Evolutionary conservation across 208 protist genomes (phyloP).

Genomic region (Trypanosoma caninum): DNA sequence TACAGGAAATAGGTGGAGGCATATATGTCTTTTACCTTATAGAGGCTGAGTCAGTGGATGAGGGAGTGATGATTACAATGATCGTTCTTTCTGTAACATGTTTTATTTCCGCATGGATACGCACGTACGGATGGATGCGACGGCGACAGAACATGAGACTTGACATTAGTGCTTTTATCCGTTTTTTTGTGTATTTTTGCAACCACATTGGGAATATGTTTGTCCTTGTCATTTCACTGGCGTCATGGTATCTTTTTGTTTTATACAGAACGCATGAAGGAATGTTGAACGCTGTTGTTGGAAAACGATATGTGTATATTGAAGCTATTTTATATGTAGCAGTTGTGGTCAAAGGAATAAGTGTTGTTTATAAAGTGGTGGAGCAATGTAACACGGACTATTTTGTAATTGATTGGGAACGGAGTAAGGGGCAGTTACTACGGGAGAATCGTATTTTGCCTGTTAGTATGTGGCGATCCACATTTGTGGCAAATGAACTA

Average conservation of each 20-base stretch:
- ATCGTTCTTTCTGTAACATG: constrained; percentile 54
- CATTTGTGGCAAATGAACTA: constrained; percentile 80
- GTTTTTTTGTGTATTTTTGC: constrained; percentile 74
- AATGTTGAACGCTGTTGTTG: constrained; percentile 30
- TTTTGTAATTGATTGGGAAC: constrained; percentile 90
- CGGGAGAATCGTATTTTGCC: constrained; percentile 80
- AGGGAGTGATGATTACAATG: constrained; percentile 47
- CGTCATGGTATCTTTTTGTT: constrained; percentile 74
- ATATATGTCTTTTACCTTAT: constrained; percentile 33
- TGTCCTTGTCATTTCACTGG: constrained; percentile 42
- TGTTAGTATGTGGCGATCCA: constrained; percentile 87
- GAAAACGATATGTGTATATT: constrained; percentile 46
- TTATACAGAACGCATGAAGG: constrained; percentile 52
- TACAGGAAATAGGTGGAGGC: constrained; percentile 22
- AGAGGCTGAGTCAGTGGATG: constrained; percentile 26
- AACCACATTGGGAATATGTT: constrained; percentile 72
- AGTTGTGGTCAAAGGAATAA: constrained; percentile 49
- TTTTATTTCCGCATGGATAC: constrained; percentile 59
- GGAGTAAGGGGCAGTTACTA: constrained; percentile 78
- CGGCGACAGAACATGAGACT: constrained; percentile 72
- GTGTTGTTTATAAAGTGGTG: constrained; percentile 57
- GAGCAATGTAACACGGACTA: constrained; percentile 88
- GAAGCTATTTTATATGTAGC: constrained; percentile 64
- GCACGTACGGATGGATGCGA: constrained; percentile 82
- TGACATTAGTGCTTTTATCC: constrained; percentile 36